Conservation (phyloP, 2,329 filamentous ascomycete species). For the Aspergillus sp. region DNA sequence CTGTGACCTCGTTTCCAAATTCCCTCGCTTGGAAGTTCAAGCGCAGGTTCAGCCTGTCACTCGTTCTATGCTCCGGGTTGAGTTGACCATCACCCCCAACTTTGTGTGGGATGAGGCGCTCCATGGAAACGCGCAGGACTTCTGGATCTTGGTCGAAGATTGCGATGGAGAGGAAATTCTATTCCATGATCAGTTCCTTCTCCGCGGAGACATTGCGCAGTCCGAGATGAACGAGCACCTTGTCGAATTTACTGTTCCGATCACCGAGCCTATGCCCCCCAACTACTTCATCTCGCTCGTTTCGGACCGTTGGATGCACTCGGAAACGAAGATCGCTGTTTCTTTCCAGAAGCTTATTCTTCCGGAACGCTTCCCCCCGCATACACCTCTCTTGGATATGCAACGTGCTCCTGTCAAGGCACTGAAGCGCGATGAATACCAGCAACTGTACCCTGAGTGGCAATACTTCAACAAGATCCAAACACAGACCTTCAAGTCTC, state of each 20-base stretch:
- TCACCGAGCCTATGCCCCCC: conserved; percentile 95
- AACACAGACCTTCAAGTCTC: conserved; percentile 92
- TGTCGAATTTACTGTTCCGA: conserved; percentile 93
- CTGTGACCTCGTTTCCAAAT: conserved; percentile 84
- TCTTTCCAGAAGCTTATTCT: conserved; percentile 94
- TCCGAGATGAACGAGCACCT: conserved; percentile 89
- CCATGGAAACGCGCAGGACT: conserved; percentile 85
- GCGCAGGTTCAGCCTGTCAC: conserved; percentile 95
- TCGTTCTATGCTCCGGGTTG: conserved; percentile 85
- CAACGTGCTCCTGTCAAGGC: conserved; percentile 88
- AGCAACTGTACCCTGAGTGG: conserved; percentile 79
- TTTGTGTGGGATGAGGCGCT: conserved; percentile 93
- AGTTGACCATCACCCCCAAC: conserved; percentile 87
- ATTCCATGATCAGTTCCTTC: conserved; percentile 89
- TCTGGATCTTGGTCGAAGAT: conserved; percentile 97
- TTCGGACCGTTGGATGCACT: conserved; percentile 98
- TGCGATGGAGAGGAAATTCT: conserved; percentile 95
- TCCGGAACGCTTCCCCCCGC: conserved; percentile 91
- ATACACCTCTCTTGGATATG: conserved; percentile 87
- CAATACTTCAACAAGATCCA: conserved; percentile 95
- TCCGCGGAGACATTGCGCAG: conserved; percentile 84
- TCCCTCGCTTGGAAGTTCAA: conserved; percentile 88
- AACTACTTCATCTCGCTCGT: conserved; percentile 97
- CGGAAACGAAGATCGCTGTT: conserved; percentile 88
- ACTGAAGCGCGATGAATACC: conserved; percentile 81